A percentile compares a stretch with the other conserved stretches of the same genome.
phyloP scores from a whole-genome alignment of 805 yeast genomes.

The Kuraishia piskuri region DNA sequence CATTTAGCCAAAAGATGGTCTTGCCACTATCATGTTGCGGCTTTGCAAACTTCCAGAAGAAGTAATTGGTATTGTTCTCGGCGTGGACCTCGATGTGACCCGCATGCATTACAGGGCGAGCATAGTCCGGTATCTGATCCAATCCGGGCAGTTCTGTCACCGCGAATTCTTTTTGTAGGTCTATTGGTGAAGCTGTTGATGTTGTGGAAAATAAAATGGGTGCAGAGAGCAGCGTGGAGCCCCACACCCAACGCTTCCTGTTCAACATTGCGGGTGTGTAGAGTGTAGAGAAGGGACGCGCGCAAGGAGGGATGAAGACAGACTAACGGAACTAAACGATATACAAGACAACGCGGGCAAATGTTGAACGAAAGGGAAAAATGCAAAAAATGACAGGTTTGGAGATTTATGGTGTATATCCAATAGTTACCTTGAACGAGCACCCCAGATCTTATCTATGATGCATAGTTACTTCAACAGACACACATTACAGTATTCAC shows the following conservation, averaged over 20 bases:
- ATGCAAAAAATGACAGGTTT: too few species aligned
- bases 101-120: constrained; percentile 49
- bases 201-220: background rate
- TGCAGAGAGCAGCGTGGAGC: background rate
- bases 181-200: background rate
- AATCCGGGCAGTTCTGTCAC: constrained; percentile 20
- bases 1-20: constrained; percentile 79
- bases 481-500: too few species aligned
- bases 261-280: background rate
- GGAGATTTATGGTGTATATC: too few species aligned
- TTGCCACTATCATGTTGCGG: constrained; percentile 16
- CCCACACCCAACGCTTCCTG: background rate
- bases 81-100: constrained; percentile 56
- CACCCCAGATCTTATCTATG: too few species aligned
- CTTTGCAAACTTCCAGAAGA: constrained; percentile 64
- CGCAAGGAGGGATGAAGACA: background rate
- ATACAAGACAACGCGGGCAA: too few species aligned
- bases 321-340: background rate
- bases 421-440: too few species aligned
- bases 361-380: too few species aligned
- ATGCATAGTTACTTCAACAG: too few species aligned
- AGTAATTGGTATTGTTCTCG: constrained; percentile 49
- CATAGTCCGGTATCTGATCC: constrained; percentile 11
- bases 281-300: background rate
- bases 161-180: background rate